Percentiles rank a stretch among this genome's conserved stretches.
Conservation (phyloP, 306 rosid species). For the Prunus padus region DNA sequence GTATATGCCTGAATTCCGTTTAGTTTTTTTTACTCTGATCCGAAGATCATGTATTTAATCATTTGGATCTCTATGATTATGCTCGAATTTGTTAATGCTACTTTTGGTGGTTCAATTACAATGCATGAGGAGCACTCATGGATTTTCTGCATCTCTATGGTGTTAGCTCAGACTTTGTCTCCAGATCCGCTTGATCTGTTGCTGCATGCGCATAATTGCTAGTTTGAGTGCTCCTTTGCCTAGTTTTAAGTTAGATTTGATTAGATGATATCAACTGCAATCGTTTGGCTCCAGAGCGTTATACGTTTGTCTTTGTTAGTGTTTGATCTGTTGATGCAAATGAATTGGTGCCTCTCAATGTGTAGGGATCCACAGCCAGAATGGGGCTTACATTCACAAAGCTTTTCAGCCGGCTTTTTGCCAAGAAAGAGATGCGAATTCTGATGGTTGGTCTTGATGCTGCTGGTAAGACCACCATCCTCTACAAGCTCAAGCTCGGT, state of each 20-base stretch:
- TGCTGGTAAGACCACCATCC: conserved; percentile 99
- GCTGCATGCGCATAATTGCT: neutral
- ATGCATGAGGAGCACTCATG: conserved; percentile 16
- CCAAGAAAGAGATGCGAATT: conserved; percentile 99
- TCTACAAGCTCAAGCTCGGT: conserved; percentile 99
- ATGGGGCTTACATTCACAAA: conserved; percentile 99
- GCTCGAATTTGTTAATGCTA: conserved; percentile 3
- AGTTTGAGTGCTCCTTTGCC: neutral
- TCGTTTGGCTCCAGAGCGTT: neutral
- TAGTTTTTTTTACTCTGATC: conserved; percentile 21
- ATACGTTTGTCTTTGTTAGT: neutral
- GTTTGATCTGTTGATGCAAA: conserved; percentile 1
- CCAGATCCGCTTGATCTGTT: conserved; percentile 44
- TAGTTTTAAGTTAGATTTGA: neutral
- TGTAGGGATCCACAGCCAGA: conserved; percentile 49
- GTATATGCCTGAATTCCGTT: neutral
- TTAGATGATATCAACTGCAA: neutral
- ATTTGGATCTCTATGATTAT: conserved; percentile 38
- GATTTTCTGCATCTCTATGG: conserved; percentile 17
- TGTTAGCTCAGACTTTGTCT: neutral
- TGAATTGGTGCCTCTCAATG: conserved; percentile 8
- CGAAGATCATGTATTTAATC: conserved; percentile 14
- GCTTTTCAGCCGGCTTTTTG: conserved; percentile 97
- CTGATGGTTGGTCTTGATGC: conserved; percentile 99
- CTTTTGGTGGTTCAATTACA: conserved; percentile 12